phyloP scores from a whole-genome alignment of 2,329 filamentous ascomycete genomes.

The Coniochaeta sp. region DNA sequence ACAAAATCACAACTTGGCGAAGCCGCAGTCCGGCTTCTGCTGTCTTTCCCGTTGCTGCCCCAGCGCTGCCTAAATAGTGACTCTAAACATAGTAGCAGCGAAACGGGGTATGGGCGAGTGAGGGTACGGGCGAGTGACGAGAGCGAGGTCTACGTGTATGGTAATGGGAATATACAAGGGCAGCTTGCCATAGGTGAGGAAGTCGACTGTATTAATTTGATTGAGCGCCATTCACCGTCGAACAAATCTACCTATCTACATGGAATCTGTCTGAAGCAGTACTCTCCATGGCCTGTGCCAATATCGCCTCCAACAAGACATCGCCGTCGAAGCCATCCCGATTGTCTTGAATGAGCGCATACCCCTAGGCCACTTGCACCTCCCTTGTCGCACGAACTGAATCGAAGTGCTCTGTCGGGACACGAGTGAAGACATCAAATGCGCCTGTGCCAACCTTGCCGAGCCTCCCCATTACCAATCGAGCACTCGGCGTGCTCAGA shows the following conservation, averaged over 20 bases:
- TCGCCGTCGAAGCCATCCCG: neutral
- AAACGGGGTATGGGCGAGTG: too few species aligned
- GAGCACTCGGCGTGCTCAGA: slow-evolving; percentile 73
- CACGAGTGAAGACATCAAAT: slow-evolving; percentile 74
- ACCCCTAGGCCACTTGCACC: neutral
- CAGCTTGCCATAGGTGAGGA: too few species aligned
- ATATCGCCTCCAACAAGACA: neutral
- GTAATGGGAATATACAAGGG: too few species aligned
- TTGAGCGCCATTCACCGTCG: neutral
- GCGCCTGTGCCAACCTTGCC: slow-evolving; percentile 82
- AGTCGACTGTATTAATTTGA: neutral
- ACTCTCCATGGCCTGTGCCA: neutral
- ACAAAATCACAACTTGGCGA: neutral
- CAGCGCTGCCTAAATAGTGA: too few species aligned
- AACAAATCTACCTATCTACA: neutral
- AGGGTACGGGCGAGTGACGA: too few species aligned
- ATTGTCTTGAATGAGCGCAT: neutral
- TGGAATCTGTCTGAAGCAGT: neutral
- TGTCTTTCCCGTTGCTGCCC: neutral
- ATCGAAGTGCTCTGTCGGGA: slow-evolving; percentile 41
- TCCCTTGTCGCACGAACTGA: neutral
- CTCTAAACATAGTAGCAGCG: too few species aligned
- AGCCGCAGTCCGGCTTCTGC: neutral
- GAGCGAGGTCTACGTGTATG: too few species aligned
- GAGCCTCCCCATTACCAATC: slow-evolving; percentile 80